phyloP scores from a whole-genome alignment of 208 protist genomes.

The Angomonas deanei region DNA sequence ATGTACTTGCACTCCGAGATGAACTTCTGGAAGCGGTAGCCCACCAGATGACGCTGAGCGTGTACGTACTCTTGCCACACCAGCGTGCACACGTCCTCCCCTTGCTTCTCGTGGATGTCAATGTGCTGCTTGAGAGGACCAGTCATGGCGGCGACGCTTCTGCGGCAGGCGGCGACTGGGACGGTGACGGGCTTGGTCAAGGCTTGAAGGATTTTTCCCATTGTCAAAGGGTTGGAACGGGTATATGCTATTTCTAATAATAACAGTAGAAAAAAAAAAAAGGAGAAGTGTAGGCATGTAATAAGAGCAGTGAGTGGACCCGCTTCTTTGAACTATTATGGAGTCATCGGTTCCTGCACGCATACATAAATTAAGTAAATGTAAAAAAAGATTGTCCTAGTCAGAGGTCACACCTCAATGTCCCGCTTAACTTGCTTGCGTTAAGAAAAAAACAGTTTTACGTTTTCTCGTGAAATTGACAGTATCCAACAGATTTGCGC shows the following conservation, averaged over 20 bases:
- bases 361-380: too few relatives aligned
- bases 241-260: background rate
- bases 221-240: too few relatives aligned
- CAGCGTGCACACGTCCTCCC: constrained; percentile 52
- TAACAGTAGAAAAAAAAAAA: background rate
- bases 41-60: constrained; percentile 45
- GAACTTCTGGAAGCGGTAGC: constrained; percentile 50
- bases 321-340: too few relatives aligned
- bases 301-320: constrained; percentile 1
- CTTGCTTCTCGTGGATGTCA: constrained; percentile 36
- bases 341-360: too few relatives aligned
- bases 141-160: constrained; percentile 44
- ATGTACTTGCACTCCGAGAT: constrained; percentile 30
- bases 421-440: too few relatives aligned
- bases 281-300: background rate
- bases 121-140: constrained; percentile 75
- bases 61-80: constrained; percentile 72
- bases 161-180: constrained; percentile 33
- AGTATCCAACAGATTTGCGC: background rate
- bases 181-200: constrained; percentile 46
- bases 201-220: constrained; percentile 25
- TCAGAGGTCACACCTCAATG: too few relatives aligned
- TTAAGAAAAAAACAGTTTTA: too few relatives aligned
- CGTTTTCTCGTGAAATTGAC: background rate
- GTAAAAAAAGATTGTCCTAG: too few relatives aligned